phyloP scores from a whole-genome alignment of 2,329 filamentous ascomycete species.

The Xylaria sp. region DNA sequence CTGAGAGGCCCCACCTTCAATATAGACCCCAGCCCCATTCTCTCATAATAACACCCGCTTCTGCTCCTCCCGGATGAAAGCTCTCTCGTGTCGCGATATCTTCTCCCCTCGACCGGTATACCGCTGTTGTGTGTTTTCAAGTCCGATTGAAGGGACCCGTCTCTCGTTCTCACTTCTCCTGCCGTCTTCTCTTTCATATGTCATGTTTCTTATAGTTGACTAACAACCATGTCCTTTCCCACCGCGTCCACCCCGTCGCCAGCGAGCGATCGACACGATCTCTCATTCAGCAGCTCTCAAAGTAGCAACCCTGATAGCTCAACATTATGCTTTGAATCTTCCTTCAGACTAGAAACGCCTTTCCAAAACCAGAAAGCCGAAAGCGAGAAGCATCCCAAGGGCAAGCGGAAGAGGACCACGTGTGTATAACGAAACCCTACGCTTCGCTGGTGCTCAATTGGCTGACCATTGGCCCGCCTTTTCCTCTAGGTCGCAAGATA shows the following conservation, averaged over 20 bases:
- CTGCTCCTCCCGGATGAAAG: constrained; percentile 31
- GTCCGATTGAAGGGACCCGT: constrained; percentile 11
- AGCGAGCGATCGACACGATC: constrained; percentile 40
- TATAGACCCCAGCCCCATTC: constrained; percentile 38
- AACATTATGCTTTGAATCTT: constrained; percentile 49
- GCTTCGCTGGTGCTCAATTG: constrained; percentile 21
- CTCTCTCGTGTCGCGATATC: constrained; percentile 29
- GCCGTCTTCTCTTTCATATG: constrained; percentile 31
- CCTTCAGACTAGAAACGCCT: constrained; percentile 48
- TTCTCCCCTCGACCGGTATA: constrained; percentile 3
- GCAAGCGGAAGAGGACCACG: constrained; percentile 71
- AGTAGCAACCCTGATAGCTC: constrained; percentile 46
- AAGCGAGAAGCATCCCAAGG: constrained; percentile 62
- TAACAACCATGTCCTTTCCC: constrained; percentile 40
- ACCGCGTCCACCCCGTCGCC: constrained; percentile 44
- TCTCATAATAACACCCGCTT: constrained; percentile 40
- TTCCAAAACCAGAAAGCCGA: constrained; percentile 45
- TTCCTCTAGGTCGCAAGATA: constrained; percentile 79
- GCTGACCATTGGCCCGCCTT: constrained; percentile 24
- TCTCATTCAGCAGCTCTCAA: constrained; percentile 44
- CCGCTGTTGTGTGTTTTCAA: constrained; percentile 7
- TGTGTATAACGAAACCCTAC: constrained; percentile 53
- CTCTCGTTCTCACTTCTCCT: constrained; percentile 25
- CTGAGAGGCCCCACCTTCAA: constrained; percentile 33
- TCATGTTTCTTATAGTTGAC: constrained; percentile 42